These are phyloP conservation scores for Chaetomiaceae sp. DNA, from an alignment of 2,329 filamentous ascomycete genomes.

Conservation along the genomic window DNA sequence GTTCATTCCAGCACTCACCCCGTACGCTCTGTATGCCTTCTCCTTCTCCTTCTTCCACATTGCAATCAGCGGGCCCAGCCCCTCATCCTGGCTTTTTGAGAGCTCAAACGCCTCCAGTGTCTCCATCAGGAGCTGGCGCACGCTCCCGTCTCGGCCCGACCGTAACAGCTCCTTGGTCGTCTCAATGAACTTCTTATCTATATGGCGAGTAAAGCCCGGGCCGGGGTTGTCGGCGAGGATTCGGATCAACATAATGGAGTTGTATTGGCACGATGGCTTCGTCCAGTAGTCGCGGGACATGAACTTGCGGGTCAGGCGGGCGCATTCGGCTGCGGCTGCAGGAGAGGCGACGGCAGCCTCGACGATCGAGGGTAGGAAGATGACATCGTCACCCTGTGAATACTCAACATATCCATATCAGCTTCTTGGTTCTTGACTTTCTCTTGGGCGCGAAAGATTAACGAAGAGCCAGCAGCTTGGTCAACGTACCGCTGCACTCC, in stretches of 20 bases:
- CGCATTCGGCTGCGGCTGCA: constrained; percentile 74
- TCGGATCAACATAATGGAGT: constrained; percentile 89
- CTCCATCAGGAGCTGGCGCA: constrained; percentile 82
- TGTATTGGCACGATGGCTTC: constrained; percentile 76
- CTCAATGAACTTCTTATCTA: constrained; percentile 79
- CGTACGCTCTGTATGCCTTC: constrained; percentile 49
- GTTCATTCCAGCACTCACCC: constrained; percentile 37
- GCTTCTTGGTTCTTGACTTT: neutral
- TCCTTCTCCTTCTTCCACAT: constrained; percentile 92
- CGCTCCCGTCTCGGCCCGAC: constrained; percentile 64
- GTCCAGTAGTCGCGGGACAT: constrained; percentile 66
- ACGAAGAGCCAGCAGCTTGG: neutral
- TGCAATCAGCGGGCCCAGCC: constrained; percentile 62
- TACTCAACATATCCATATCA: neutral
- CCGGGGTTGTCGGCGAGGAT: constrained; percentile 93
- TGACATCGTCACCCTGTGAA: constrained; percentile 74
- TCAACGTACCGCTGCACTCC: constrained; percentile 48
- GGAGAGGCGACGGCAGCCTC: constrained; percentile 92
- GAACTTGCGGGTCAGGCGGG: constrained; percentile 75
- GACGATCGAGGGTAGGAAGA: constrained; percentile 89
- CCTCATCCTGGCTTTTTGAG: constrained; percentile 68
- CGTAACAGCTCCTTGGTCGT: constrained; percentile 71
- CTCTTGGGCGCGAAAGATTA: too few relatives aligned
- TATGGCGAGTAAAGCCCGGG: constrained; percentile 79
- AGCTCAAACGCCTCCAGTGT: constrained; percentile 74